Conservation (phyloP, 2,329 filamentous ascomycete species). For the Xylariaceae sp. region DNA sequence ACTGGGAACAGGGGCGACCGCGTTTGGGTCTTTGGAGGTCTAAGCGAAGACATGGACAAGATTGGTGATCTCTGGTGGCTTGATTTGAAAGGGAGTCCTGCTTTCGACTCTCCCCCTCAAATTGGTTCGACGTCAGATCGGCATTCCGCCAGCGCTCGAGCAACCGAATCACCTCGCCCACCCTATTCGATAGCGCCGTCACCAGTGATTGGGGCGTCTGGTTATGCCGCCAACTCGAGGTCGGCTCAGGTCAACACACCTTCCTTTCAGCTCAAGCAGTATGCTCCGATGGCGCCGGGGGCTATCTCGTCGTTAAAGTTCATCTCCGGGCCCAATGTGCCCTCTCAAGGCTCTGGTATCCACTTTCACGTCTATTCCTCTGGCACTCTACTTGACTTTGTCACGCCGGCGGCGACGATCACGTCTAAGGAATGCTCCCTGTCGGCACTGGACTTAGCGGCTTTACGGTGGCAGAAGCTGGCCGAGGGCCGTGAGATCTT, state of each 20-base stretch:
- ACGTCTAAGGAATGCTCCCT: conserved; percentile 82
- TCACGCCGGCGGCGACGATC: conserved; percentile 84
- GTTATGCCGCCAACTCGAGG: conserved; percentile 61
- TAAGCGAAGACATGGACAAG: conserved; percentile 95
- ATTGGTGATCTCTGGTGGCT: conserved; percentile 96
- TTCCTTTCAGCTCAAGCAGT: conserved; percentile 59
- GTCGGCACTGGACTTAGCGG: conserved; percentile 79
- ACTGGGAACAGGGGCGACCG: conserved; percentile 52
- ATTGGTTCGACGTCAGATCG: conserved; percentile 43
- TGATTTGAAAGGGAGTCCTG: conserved; percentile 83
- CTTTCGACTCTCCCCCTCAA: conserved; percentile 65
- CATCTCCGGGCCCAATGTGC: conserved; percentile 75
- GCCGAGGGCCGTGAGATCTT: conserved; percentile 94
- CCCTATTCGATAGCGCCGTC: conserved; percentile 43
- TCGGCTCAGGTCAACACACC: conserved; percentile 60
- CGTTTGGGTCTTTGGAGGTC: conserved; percentile 92
- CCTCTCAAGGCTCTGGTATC: conserved; percentile 80
- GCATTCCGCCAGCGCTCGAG: conserved; percentile 30
- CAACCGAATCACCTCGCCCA: conserved; percentile 43
- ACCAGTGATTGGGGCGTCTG: conserved; percentile 49
- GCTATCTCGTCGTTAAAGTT: conserved; percentile 88
- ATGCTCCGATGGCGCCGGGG: conserved; percentile 79
- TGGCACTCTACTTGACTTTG: conserved; percentile 85
- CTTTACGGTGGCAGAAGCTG: conserved; percentile 87
- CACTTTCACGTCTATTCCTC: conserved; percentile 96